Base-by-base conservation (phyloP, 2,329 filamentous ascomycete genomes). In the Corynespora cassiicola region DNA sequence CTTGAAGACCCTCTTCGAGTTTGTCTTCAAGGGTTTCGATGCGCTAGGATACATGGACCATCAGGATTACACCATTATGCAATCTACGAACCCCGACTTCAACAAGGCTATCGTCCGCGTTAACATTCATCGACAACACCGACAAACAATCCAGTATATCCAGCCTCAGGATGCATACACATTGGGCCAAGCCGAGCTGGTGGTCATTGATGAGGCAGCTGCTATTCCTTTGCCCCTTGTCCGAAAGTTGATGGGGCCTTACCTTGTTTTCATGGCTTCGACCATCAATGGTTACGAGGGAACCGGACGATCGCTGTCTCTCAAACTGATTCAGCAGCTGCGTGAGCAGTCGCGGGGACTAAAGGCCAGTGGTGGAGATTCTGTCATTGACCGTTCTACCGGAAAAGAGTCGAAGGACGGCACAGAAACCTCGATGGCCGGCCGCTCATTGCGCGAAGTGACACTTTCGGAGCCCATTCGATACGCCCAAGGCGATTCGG, bases 221-320 rank as follows among this genome's bases (percentile, higher is more conserved):
- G 95, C 95, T 2, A 99, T 99, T 47, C 94, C 95, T 9, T 72
- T 99, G 8, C 94, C 94, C 1, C 75, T 97, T 3, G 94, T 99
- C 6, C 81, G 87, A 55, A 96, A 96, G 71, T 78, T 99, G 25
- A 91, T 99, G 82, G 94, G 94, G 0, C 92, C 92, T 10, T 99
- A 99, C 69, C 77, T 99, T 23, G 90, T 97, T 7, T 99, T 99
- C 71, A 97, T 99, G 94, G 90, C 95, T 1, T 99, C 94, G 1
- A 99, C 94, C 2, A 96, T 99, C 73, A 97, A 97, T 64, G 94
- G 94, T 42, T 99, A 99, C 66, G 94, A 99, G 74, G 94, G 94
- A 39, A 99, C 94, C 6, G 94, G 94, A 25, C 84, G 94, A 41
- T 97, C 94, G 1, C 78, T 99, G 5, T 97, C 94, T 1, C 75